Base-by-base conservation (phyloP, 129 eudicot species). In the Ambrosia artemisiifolia region DNA sequence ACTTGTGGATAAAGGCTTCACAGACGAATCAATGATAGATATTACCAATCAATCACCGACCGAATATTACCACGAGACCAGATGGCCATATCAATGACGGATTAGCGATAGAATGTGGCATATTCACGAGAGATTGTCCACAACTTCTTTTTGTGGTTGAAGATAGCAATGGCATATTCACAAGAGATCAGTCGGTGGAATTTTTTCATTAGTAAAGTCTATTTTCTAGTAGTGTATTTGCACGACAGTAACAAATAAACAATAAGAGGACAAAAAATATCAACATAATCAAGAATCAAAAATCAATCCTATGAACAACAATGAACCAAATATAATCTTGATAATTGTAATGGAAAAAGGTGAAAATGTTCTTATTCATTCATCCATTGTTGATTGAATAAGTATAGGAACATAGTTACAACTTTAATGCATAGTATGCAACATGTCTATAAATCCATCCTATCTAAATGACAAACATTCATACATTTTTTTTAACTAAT, bases 351-450 rank as follows among this genome's bases (percentile, higher is more conserved):
- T 34, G 32, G 24, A 17, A 16, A 74, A 74, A 54, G 35, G 59
- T 42, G 50, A 38, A 66, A 63, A 53, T 75, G 57, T 72, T 35
- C 4, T 43, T 6, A 49, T 65, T 33, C 38, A 75, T 71, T 57
- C 43, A 59, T 83, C 80, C 65, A 67, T 59, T 80, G 85, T 67
- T 47, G 69, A 76, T 76, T 76, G 47, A 48, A 73, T 46, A 65
- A 72, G 72, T 80, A 80, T 77, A 69, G 65, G 72, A 84, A 73
- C 72, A 63, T 63, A 56, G 35, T 53, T 76, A 64, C 72, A 72
- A 61, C 66, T 35, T 72, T 65, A 73, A 17, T 69, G 53, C 65
- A 61, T 77, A 72, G 6, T 14, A 46, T 43, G 77, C 70, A 56
- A 56, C 28, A 24, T 73, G 56, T 65, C 54, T 75, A 67, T 76